Base-by-base conservation (phyloP, 805 yeast species). In the Sugiyamaella valdiviana region DNA sequence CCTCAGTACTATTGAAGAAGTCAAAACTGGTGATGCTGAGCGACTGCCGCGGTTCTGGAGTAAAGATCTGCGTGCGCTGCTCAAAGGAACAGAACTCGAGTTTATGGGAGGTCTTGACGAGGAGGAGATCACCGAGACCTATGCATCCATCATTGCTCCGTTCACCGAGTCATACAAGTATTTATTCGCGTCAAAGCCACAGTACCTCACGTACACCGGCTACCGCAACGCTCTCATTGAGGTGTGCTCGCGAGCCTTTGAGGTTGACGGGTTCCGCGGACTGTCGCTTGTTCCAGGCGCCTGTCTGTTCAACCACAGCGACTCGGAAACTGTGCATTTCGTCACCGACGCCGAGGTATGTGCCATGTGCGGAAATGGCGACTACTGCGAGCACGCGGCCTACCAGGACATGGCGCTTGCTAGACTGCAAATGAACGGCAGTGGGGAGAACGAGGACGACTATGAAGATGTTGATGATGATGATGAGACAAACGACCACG, bases 251-350 rank as follows among this genome's bases (percentile, higher is more conserved):
- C 73, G 96, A 52, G 89, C 90, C 1, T 90, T 91, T 63, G 81
- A 80, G 37, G 78, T 90, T 23, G 98, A 91, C 63, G 72, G 73
- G 44, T 89, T 65, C 61, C 87, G 83, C 57, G 85, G 80, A 26
- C 71, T 82, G 24, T 87, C 85, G 0, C 68, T 91, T 44, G 95
- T 90, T 20, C 96, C 97, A 0, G 86, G 89, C 14, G 97, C 96
- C 0, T 96, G 90, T 65, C 68, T 91, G 32, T 87, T 89, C 67
- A 90, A 90, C 56, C 96, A 89, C 60, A 73, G 67, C 12, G 79
- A 64, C 1, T 59, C 66, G 5, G 89, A 85, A 52, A 72, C 77
- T 56, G 88, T 82, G 7, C 83, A 81, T 64, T 86, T 88, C 60
- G 84, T 79, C 50, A 68, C 81, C 2, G 52, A 73, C 2, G 75